Evolutionary conservation across 164 flowering plant species (phyloP).

Genomic region (Magnolia sinica): DNA sequence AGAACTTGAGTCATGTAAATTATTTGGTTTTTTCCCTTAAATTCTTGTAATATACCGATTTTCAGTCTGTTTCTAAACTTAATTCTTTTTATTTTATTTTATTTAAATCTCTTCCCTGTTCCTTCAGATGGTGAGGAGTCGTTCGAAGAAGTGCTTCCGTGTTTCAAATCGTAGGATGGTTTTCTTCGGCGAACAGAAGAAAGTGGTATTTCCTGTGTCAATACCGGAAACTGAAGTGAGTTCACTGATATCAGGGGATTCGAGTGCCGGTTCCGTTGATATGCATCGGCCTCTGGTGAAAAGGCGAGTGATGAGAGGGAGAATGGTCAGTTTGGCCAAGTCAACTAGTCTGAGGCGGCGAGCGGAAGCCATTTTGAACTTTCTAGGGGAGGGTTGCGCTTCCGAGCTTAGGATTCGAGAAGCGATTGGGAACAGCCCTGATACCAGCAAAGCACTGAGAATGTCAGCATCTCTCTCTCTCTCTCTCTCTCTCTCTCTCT

Average conservation of each 20-base stretch:
- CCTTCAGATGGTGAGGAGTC: slow-evolving; percentile 38
- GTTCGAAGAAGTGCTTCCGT: slow-evolving; percentile 26
- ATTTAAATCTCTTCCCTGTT: too few species aligned
- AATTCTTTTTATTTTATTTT: too few species aligned
- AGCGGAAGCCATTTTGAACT: slow-evolving; percentile 58
- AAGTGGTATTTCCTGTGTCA: not conserved
- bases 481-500: too few species aligned
- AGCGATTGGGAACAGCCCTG: slow-evolving; percentile 35
- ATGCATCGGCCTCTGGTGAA: not conserved
- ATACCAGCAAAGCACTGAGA: slow-evolving; percentile 90
- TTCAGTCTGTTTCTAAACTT: not conserved
- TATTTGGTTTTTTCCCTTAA: not conserved
- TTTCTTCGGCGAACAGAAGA: not conserved
- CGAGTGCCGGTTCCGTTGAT: slow-evolving; percentile 15
- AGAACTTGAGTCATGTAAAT: not conserved
- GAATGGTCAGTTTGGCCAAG: slow-evolving; percentile 24
- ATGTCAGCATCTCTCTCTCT: slow-evolving; percentile 43
- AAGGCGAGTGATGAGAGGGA: slow-evolving; percentile 8
- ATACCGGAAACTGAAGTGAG: slow-evolving; percentile 11
- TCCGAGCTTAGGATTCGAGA: slow-evolving; percentile 64
- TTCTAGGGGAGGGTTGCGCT: slow-evolving; percentile 44
- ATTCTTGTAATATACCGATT: not conserved
- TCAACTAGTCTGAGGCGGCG: slow-evolving; percentile 30
- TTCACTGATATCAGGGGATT: slow-evolving; percentile 40
- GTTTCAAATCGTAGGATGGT: slow-evolving; percentile 19